Base-by-base conservation (phyloP, 2,329 filamentous ascomycete species). In the Colletotrichum cereale region DNA sequence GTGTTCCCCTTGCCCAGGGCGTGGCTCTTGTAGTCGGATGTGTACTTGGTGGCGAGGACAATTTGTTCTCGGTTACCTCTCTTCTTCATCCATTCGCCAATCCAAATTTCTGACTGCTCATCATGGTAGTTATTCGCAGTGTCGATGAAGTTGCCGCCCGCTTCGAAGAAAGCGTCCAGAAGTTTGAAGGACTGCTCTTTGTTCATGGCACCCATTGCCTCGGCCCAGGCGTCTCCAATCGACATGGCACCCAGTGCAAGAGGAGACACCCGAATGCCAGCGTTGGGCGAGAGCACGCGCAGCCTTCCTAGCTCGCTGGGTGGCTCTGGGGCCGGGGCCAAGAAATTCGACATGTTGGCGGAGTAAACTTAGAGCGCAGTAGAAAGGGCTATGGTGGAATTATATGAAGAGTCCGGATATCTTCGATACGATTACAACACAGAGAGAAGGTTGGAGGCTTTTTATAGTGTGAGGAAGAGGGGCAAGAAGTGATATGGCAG, bases 91-190 rank as follows among this genome's bases (percentile, higher is more conserved):
- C 87, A 91, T 74, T 90, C 87, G n/a, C 88, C 89, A 31, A 91
- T 77, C 85, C 85, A 89, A 6, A 66, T 75, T 74, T 91, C 89
- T 0, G 87, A 90, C 75, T 91, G 80, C 67, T 87, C 88, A 70
- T 85, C 75, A 75, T 90, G 86, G 79, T 90, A 91, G 73, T 83
- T 84, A 80, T 86, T 88, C 73, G 87, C 80, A 0, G 89, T 92
- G 78, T 93, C 91, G 77, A 92, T 90, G 78, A 92, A 91, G 80
- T 92, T 92, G 12, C 91, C 90, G 7, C 90, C 90, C 0, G 85
- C 80, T n/a, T 83, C 82, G 66, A 83, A 84, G 79, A 85, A 92
- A 65, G 84, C 84, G 74, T 91, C 89, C 0, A 92, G 82, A 8
- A 92, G 82, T 58, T 84, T 82, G 76, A 90, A 90, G 0, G 86